Percentiles rank a stretch among this genome's conserved stretches.
phyloP scores from a whole-genome alignment of 306 rosid genomes.

The Cucurbita maxima region DNA sequence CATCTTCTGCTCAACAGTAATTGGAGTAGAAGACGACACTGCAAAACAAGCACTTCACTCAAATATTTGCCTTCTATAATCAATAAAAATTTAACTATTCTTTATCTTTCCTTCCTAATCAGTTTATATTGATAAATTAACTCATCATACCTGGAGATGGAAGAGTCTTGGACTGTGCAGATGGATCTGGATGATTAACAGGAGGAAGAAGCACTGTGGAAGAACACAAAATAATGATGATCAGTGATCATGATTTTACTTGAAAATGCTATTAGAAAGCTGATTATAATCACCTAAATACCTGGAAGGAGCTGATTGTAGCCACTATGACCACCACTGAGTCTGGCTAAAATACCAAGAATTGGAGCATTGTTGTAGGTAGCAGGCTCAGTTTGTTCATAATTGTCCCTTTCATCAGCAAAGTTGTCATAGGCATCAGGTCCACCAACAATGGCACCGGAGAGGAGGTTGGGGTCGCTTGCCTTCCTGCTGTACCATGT shows the following conservation, averaged over 20 bases:
- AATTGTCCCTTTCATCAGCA: constrained; percentile 87
- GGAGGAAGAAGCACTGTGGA: constrained; percentile 45
- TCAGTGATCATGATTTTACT: background rate
- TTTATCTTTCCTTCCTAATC: no score
- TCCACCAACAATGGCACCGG: constrained; percentile 91
- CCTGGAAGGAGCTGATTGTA: constrained; percentile 94
- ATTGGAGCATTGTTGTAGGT: constrained; percentile 99
- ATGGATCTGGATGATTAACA: constrained; percentile 29
- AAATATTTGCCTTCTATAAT: background rate
- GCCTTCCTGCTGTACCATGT: constrained; percentile 72
- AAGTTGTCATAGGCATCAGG: constrained; percentile 97
- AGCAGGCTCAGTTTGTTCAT: constrained; percentile 96
- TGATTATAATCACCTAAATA: constrained; percentile 5
- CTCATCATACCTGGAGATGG: constrained; percentile 56
- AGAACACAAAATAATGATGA: background rate
- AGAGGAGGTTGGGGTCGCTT: constrained; percentile 70
- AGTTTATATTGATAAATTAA: no score
- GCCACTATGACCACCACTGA: constrained; percentile 44
- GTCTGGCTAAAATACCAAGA: constrained; percentile 69
- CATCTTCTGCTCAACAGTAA: constrained; percentile 51
- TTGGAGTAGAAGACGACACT: constrained; percentile 46
- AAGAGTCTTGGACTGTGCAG: constrained; percentile 31
- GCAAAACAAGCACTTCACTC: constrained; percentile 19
- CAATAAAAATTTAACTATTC: background rate
- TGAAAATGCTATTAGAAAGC: background rate